A percentile compares a stretch with the other conserved stretches of the same genome.
Evolutionary conservation across 1,284 basidiomycete genomes (phyloP).

Genomic region (Agaricales sp.): DNA sequence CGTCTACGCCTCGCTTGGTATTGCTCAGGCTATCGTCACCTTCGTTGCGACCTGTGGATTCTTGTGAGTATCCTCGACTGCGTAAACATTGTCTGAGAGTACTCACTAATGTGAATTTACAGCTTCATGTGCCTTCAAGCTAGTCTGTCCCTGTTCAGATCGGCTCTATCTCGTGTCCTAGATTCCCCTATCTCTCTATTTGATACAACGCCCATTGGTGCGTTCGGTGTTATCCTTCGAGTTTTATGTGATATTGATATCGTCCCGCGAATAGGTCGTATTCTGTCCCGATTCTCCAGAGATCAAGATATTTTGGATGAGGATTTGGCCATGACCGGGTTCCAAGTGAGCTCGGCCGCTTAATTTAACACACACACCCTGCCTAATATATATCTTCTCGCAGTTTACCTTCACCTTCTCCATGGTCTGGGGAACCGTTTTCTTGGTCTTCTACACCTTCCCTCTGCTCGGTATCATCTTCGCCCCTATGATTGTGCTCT

Average conservation of each 20-base stretch:
- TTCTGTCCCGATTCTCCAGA: conserved; percentile 50
- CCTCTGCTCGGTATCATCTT: conserved; percentile 54
- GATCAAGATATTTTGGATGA: conserved; percentile 51
- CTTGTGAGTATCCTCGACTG: not conserved
- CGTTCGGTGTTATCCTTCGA: not conserved
- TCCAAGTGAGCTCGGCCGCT: not conserved
- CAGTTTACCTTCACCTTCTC: conserved; percentile 37
- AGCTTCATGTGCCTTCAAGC: conserved; percentile 1
- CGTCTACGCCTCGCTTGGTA: conserved; percentile 21
- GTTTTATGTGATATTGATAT: not conserved
- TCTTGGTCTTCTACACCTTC: conserved; percentile 53
- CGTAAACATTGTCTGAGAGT: not conserved
- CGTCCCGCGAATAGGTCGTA: conserved; percentile 30
- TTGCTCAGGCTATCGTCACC: conserved; percentile 22
- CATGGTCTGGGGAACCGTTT: conserved; percentile 42
- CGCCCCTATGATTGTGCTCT: conserved; percentile 37
- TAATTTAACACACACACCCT: not conserved
- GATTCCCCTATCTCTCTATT: conserved; percentile 63
- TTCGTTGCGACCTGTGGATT: not conserved
- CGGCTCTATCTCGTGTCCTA: not conserved
- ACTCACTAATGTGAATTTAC: not conserved
- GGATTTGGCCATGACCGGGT: not conserved
- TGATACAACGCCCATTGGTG: conserved; percentile 75
- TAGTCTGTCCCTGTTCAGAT: not conserved
- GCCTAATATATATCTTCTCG: not conserved